Base-by-base conservation (phyloP, 176 grass and related monocot genomes). In the Panicum miliaceum region DNA sequence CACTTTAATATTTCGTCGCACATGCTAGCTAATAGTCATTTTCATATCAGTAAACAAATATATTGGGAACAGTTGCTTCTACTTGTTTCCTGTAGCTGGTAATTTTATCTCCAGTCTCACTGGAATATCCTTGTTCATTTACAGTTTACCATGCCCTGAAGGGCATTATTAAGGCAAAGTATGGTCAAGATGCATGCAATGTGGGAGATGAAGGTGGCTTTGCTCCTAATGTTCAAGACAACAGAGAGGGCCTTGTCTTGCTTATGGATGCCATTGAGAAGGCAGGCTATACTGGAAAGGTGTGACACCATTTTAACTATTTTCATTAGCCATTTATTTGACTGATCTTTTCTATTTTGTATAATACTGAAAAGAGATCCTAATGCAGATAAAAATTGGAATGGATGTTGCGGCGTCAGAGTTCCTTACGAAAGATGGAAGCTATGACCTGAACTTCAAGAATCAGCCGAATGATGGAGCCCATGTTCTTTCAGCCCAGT, bases 141-240 rank as follows among this genome's bases (percentile, higher is more conserved):
- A 75, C 81, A 99, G 91, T 99, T 78, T 99, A 99, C 64, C 93
- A 96, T 77, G 82, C 71, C 45, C 88, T 99, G 34, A 99, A 99
- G 85, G 93, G 93, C 81, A 99, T 99, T 73, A 99, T 99, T 73
- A 99, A 99, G 86, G 81, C 93, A 45, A 99, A 96, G 84, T 99
- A 99, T 67, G 96, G 96, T 47, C 93, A 99, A 89, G 96, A 99
- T 87, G 93, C 96, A 35, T 99, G 96, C 91, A 99, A 99, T 71
- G 93, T 96, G 25, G 96, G 96, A 88, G 96, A 94, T 81, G 93
- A 96, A 92, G 91, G 93, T 71, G 96, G 96, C 45, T 99, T 99
- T 90, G 96, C 96, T 89, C 96, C 96, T 78, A 99, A 99, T 76
- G 93, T 99, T 89, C 96, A 99, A 83, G 96, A 99, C 80, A 94